Conservation (phyloP, 2,329 filamentous ascomycete genomes). For the Nothopassalora personata region DNA sequence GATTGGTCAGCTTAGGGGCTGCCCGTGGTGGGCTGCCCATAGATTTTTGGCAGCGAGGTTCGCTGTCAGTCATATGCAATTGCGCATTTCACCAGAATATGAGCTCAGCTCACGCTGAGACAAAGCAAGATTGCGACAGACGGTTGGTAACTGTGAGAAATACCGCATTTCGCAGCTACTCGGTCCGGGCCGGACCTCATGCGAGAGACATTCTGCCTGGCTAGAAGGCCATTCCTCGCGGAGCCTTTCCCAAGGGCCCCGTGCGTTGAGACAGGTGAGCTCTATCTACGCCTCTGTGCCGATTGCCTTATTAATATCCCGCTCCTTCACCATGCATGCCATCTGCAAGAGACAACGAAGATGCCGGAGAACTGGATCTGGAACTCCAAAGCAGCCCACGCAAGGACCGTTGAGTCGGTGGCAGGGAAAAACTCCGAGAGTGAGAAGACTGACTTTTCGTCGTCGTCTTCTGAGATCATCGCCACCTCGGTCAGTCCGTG, state of each 20-base stretch:
- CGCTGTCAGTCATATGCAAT: too few relatives aligned
- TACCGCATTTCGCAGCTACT: too few relatives aligned
- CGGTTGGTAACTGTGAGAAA: too few relatives aligned
- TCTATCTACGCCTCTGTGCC: not conserved
- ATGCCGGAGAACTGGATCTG: not conserved
- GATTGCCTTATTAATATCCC: not conserved
- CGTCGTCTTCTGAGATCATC: not conserved
- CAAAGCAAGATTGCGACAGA: too few relatives aligned
- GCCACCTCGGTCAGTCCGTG: not conserved
- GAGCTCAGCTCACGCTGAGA: too few relatives aligned
- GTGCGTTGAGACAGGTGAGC: not conserved
- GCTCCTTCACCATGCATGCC: not conserved
- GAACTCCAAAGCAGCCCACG: not conserved
- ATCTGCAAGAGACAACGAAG: not conserved
- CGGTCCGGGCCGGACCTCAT: too few relatives aligned
- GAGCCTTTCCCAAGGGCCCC: not conserved
- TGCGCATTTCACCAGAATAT: too few relatives aligned
- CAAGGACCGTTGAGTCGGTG: not conserved
- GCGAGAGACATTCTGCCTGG: too few relatives aligned
- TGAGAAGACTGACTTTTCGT: not conserved
- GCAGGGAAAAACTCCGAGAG: not conserved
- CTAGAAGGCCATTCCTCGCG: too few relatives aligned
- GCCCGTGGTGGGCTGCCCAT: too few relatives aligned
- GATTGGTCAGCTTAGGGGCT: too few relatives aligned
- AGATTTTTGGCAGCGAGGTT: too few relatives aligned